These are phyloP conservation scores for Cucumis variabilis DNA, from an alignment of 331 rosid genomes.

Conservation along the genomic window DNA sequence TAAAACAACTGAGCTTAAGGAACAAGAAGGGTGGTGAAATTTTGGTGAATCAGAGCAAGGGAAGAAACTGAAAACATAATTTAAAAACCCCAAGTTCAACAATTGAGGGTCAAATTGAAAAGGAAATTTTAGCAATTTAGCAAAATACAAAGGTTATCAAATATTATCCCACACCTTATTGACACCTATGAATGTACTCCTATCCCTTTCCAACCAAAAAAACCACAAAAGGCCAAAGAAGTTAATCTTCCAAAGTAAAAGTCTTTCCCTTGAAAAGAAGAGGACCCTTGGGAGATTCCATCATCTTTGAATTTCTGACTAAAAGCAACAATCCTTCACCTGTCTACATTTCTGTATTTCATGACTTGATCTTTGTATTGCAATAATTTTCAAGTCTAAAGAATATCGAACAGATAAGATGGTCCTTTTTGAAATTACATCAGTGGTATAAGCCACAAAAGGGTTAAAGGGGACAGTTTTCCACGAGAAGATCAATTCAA, in stretches of 20 bases:
- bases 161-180: not conserved
- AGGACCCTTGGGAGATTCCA: not conserved
- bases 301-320: constrained; percentile 50
- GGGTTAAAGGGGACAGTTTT: constrained; percentile 81
- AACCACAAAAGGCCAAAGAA: not conserved
- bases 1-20: not conserved
- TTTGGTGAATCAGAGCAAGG: not conserved
- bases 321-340: constrained; percentile 58
- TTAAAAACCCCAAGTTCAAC: constrained; percentile 8
- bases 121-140: not conserved
- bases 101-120: not conserved
- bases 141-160: no score
- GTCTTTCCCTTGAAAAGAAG: not conserved
- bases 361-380: constrained; percentile 76
- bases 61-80: not conserved
- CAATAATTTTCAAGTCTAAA: constrained; percentile 79
- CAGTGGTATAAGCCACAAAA: constrained; percentile 62
- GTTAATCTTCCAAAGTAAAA: no score
- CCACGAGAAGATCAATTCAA: constrained; percentile 87
- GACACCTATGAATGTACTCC: not conserved
- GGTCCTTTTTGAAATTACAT: constrained; percentile 82
- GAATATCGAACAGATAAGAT: constrained; percentile 84
- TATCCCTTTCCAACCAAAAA: not conserved
- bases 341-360: constrained; percentile 85
- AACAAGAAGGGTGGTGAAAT: not conserved